A percentile compares a stretch with the other conserved stretches of the same genome.
These are phyloP conservation scores for Beauveria australis DNA, from an alignment of 2,329 filamentous ascomycete genomes.

Conservation along the genomic window DNA sequence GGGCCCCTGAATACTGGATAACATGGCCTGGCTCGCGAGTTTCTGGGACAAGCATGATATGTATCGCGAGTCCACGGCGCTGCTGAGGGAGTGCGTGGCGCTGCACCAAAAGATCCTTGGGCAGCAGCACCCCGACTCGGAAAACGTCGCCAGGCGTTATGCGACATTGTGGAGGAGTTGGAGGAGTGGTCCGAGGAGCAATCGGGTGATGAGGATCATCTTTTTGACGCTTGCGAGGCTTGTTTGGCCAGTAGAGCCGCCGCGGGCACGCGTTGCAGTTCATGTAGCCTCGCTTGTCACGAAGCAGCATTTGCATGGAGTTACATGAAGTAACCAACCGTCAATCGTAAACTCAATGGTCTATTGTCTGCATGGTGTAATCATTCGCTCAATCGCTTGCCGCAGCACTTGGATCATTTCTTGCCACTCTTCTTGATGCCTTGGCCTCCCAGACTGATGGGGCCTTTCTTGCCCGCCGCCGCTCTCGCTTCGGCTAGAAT, in stretches of 20 bases:
- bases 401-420: slow-evolving; percentile 53
- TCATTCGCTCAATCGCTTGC: not conserved
- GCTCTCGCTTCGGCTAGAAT: slow-evolving; percentile 77
- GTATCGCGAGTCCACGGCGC: not conserved
- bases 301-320: too few species aligned
- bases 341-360: not conserved
- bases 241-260: not conserved
- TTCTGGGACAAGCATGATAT: not conserved
- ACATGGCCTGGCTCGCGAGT: not conserved
- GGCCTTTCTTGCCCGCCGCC: slow-evolving; percentile 78
- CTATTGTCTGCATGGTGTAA: not conserved
- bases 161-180: not conserved
- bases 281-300: too few species aligned
- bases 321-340: not conserved
- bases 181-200: not conserved
- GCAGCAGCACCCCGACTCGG: not conserved
- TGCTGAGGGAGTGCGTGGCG: not conserved
- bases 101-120: not conserved
- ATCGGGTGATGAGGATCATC: not conserved
- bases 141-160: not conserved
- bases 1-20: not conserved
- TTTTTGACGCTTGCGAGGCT: not conserved
- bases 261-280: not conserved
- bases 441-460: slow-evolving; percentile 73
- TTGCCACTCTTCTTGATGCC: slow-evolving; percentile 98